Evolutionary conservation across 1,284 basidiomycete genomes (phyloP), one percentile per base, ranked within the genome.

Genomic region (Entoloma clypeatum): DNA sequence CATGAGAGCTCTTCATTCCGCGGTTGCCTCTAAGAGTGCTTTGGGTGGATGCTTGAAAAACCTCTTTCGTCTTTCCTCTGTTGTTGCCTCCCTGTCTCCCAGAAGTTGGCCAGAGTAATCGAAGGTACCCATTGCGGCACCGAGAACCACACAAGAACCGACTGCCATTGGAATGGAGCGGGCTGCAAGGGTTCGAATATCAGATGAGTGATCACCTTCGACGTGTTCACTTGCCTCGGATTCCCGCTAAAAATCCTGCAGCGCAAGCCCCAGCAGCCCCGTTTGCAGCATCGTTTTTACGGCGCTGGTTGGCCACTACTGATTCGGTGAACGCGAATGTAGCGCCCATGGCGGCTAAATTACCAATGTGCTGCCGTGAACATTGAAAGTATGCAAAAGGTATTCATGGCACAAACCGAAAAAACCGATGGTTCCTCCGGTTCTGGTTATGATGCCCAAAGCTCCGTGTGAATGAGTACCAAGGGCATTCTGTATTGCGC

Each of bases 211-310:
- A n/a, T 25, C 27, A 26, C 24, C 41, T 45, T 47, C n/a, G 23
- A 32, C 22, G 23, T 9, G 28, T 44, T 37, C 42, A 72, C 77
- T 43, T 59, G 90, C 91, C 74, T 68, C 83, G 75, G 47, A 93
- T 71, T 46, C 93, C 93, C 30, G 89, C 88, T 48, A 96, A 69
- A 63, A 96, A 89, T 36, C 93, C 93, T 41, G 92, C 92, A 36
- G 92, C 93, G 65, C 93, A 96, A 43, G 88, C 93, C 49, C 90
- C 93, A 39, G 80, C 80, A 36, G 86, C 87, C 41, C 87, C 86
- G 59, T 94, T 97, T 54, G 90, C 59, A 24, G 86, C 71, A 60
- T 96, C 93, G 51, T 92, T 75, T 53, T 77, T 86, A 65, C 83
- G 74, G 42, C 93, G 78, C 48, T 80, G 66, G 65, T 97, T 97